A percentile compares a stretch with the other conserved stretches of the same genome.
Conservation (phyloP, 208 protist genomes). For the Spongospora subterranea region DNA sequence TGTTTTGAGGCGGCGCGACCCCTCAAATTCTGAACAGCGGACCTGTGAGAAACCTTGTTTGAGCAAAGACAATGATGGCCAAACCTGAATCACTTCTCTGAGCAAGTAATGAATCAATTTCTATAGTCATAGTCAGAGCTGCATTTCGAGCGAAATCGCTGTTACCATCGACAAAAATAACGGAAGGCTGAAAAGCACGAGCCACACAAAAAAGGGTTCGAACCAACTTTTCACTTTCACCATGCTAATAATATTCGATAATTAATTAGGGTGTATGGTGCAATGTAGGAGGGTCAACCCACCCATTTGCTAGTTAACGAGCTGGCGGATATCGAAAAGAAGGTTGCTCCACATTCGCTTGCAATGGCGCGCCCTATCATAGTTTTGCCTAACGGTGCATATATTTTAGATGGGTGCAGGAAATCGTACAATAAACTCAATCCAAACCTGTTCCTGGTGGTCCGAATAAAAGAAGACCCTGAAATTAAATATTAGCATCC, state of each 20-base stretch:
- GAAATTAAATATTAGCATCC: not conserved
- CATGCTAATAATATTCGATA: not conserved
- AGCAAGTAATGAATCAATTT: conserved; percentile 45
- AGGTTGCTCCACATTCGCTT: conserved; percentile 76
- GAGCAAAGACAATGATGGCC: not conserved
- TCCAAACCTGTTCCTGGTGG: conserved; percentile 66
- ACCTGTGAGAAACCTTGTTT: not conserved
- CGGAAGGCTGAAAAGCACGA: conserved; percentile 71
- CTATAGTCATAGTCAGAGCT: not conserved
- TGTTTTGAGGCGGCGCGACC: conserved; percentile 83
- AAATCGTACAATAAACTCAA: not conserved
- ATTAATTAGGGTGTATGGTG: not conserved
- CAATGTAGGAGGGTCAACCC: conserved; percentile 40
- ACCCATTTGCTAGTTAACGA: conserved; percentile 85
- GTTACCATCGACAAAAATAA: conserved; percentile 86
- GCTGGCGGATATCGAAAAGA: conserved; percentile 83
- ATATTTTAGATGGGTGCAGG: not conserved
- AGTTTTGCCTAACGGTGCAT: conserved; percentile 71
- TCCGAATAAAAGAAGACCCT: conserved; percentile 69
- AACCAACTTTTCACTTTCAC: conserved; percentile 80
- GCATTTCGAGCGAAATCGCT: not conserved
- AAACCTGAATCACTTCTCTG: conserved; percentile 18
- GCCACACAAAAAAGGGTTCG: conserved; percentile 82
- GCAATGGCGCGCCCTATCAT: conserved; percentile 83
- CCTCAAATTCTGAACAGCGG: conserved; percentile 30